Base-by-base conservation (phyloP, 2,329 filamentous ascomycete genomes). In the Pseudogymnoascus sp. region DNA sequence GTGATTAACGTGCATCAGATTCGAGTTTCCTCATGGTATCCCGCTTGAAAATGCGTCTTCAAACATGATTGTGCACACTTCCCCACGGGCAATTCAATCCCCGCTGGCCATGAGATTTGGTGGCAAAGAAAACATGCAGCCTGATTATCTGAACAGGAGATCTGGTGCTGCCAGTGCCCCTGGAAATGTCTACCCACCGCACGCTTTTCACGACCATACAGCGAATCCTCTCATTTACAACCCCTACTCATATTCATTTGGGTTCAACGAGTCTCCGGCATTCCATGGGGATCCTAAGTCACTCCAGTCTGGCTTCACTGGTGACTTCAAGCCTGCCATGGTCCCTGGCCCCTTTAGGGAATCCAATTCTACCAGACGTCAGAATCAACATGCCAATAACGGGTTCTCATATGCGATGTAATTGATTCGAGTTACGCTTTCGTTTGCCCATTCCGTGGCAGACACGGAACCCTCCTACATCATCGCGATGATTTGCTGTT, bases 211-310 rank as follows among this genome's bases (percentile, higher is more conserved):
- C 40, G 70, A 72, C 21, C 53, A 68, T 9, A 66, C 65, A 21
- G 65, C 64, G 19, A 73, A 73, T 33, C 72, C 72, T 17, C 69
- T 74, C 10, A 72, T 68, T 63, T 67, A 65, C 42, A 66, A 69
- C 13, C 57, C 57, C n/a, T 68, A 68, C 53, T 61, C 66, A 17
- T 66, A 67, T 28, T 63, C 69, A 6, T 70, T 65, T 50, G 62
- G 57, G 17, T 68, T 66, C 62, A 63, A 61, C 23, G 65, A 65
- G 11, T n/a, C 35, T 40, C 59, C 35, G 19, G 33, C 38, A 38
- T 61, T 61, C 35, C 59, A 61, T n/a, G 59, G 23, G 5, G 59
- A 61, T 3, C 10, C 40, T 50, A 69, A 64, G 50, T 26, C 62
- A 60, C 63, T 42, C 44, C 19, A 36, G 35, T 63, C 66, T 11